A percentile compares a stretch with the other conserved stretches of the same genome.
Evolutionary conservation across 129 eudicot genomes (phyloP).

Genomic region (Tagetes erecta): DNA sequence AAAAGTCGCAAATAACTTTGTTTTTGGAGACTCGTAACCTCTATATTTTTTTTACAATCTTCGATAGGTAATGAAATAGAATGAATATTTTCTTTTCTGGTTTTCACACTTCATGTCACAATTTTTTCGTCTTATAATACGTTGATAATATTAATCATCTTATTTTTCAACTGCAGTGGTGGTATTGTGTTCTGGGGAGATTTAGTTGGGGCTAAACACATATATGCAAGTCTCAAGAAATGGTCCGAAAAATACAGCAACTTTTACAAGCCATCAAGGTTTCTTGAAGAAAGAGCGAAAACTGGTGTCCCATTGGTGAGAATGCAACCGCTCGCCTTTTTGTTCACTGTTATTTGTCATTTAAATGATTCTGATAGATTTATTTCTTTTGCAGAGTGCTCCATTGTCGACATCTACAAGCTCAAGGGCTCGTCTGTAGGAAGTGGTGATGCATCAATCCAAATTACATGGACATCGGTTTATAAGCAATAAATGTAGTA

Average conservation of each 20-base stretch:
- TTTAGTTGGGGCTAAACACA: slow-evolving; percentile 71
- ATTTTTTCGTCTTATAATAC: background rate
- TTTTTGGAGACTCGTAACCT: too few relatives aligned
- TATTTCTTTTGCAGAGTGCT: slow-evolving; percentile 36
- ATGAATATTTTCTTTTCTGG: too few relatives aligned
- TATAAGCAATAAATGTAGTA: background rate
- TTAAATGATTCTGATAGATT: slow-evolving; percentile 16
- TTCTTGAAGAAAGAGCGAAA: slow-evolving; percentile 87
- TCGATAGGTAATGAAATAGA: too few relatives aligned
- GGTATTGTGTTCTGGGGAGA: slow-evolving; percentile 96
- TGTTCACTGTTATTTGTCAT: background rate
- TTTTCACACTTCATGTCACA: background rate
- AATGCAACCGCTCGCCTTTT: slow-evolving; percentile 5
- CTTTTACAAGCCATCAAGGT: slow-evolving; percentile 84
- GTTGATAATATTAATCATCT: background rate
- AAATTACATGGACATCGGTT: slow-evolving; percentile 3
- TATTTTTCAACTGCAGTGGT: slow-evolving; percentile 54
- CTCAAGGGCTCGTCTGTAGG: slow-evolving; percentile 40
- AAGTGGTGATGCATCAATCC: slow-evolving; percentile 1
- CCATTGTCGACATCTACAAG: slow-evolving; percentile 23
- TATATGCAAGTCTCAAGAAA: slow-evolving; percentile 73
- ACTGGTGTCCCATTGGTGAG: slow-evolving; percentile 80
- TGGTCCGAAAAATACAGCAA: slow-evolving; percentile 67
- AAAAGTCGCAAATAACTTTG: too few relatives aligned
- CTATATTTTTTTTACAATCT: too few relatives aligned